Percentiles rank a stretch among this genome's conserved stretches.
These are phyloP conservation scores for Pythium vanterpoolii DNA, from an alignment of 352 stramenopile species.

Conservation along the genomic window DNA sequence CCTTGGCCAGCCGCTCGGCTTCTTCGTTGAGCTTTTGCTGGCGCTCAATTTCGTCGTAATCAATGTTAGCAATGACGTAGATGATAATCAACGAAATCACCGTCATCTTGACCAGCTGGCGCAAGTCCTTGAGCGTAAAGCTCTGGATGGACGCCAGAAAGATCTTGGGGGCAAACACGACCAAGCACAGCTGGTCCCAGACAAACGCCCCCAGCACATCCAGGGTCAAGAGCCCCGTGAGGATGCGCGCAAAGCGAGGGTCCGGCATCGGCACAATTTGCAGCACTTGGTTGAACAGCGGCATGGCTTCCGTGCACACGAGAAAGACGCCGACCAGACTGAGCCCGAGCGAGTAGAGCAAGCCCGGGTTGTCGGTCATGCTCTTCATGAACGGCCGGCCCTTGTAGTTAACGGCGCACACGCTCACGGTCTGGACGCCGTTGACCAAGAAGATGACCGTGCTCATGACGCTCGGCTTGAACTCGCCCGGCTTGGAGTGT, in stretches of 20 bases:
- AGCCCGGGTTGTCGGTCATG: conserved; percentile 94
- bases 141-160: conserved; percentile 75
- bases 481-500: conserved; percentile 85
- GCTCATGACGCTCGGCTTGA: conserved; percentile 98
- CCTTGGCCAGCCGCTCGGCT: conserved; percentile 23
- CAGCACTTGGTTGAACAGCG: conserved; percentile 90
- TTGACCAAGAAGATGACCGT: conserved; percentile 98
- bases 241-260: conserved; percentile 73
- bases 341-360: conserved; percentile 91
- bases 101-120: conserved; percentile 84
- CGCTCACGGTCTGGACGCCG: conserved; percentile 93
- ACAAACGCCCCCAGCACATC: conserved; percentile 84
- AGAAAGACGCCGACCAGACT: conserved; percentile 88
- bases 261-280: conserved; percentile 92
- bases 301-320: conserved; percentile 90
- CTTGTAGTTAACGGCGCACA: conserved; percentile 99
- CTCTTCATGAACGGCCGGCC: conserved; percentile 98
- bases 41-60: conserved; percentile 88
- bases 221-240: conserved; percentile 78
- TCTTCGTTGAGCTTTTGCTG: conserved; percentile 81
- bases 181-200: conserved; percentile 82
- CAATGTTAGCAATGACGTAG: conserved; percentile 85
- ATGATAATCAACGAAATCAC: conserved; percentile 81
- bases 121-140: conserved; percentile 76
- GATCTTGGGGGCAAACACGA: conserved; percentile 86